Evolutionary conservation across 352 stramenopile genomes (phyloP), one percentile per base, ranked within the genome.

Genomic region (Pythium scleroteichum): DNA sequence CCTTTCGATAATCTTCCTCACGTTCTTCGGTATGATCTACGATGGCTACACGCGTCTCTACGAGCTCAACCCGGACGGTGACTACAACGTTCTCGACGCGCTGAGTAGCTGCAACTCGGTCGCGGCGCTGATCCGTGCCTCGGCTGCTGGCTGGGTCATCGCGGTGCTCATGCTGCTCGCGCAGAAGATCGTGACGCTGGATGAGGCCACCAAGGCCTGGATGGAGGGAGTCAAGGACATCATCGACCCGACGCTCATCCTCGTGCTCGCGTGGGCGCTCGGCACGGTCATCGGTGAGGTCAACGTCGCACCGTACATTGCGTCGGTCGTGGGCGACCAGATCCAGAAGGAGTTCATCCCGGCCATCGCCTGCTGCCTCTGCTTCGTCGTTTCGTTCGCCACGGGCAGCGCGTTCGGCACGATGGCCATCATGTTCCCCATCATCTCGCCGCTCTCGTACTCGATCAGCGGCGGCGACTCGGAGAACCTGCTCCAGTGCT

Each of bases 371-470:
- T 90, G 81, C 22, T 54, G 94, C 26, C 73, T 97, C 9, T 96
- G 87, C 75, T 95, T 88, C 61, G 51, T 96, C 42, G 87, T 97
- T 50, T 96, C 90, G 14, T 97, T 97, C 49, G 78, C 87, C n/a
- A 95, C 88, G 4, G 91, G 91, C 48, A 96, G 85, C 45, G 72
- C 78, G 17, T 97, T 96, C 62, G 88, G 87, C 48, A 97, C 91
- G 9, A 97, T 97, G 87, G 88, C 85, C 46, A 97, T 97, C 60
- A 89, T 97, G 70, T 97, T 97, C 65, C 91, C 91, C 17, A 95
- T 97, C 62, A 90, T 94, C 51, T 81, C 82, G 39, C 86, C 85
- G 53, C 77, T 97, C 10, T 94, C 87, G 50, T 96, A 72, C 72
- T 77, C 79, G 44, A 89, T 96, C 56, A 90, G 76, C 45, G 74